Conservation (phyloP, 169 alveolate genomes). For the Eimeria tenella region DNA sequence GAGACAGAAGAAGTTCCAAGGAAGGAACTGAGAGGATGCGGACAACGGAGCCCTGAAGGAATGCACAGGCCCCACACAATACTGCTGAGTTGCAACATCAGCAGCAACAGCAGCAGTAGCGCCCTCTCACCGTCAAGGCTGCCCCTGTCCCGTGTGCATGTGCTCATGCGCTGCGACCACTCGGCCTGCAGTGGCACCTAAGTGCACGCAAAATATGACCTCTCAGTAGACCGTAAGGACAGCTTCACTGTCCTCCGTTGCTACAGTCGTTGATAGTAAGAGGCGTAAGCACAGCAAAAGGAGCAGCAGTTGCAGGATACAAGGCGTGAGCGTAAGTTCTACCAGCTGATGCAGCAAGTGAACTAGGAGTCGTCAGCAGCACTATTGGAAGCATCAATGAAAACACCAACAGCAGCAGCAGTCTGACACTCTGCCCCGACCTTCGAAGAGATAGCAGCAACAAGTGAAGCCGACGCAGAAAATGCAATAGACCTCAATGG, state of each 20-base stretch:
- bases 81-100: background rate
- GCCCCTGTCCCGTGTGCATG: too few relatives aligned
- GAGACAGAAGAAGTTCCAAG: background rate
- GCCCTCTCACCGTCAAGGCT: background rate
- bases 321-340: too few relatives aligned
- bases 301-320: too few relatives aligned
- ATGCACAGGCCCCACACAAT: background rate
- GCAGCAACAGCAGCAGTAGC: conserved; percentile 10
- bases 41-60: conserved; percentile 17
- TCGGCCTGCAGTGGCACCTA: too few relatives aligned
- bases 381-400: too few relatives aligned
- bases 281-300: too few relatives aligned
- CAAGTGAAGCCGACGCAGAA: conserved; percentile 15
- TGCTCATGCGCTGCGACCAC: too few relatives aligned
- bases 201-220: too few relatives aligned
- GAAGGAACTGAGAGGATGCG: conserved; percentile 35
- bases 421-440: background rate
- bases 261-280: too few relatives aligned
- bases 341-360: too few relatives aligned
- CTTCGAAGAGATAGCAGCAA: background rate
- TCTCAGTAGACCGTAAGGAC: too few relatives aligned
- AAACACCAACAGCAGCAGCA: background rate
- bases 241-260: too few relatives aligned
- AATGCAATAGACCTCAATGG: background rate
- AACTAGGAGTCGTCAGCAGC: background rate